These are phyloP conservation scores for Podospora appendiculata DNA, from an alignment of 495 filamentous ascomycete species.

Conservation along the genomic window DNA sequence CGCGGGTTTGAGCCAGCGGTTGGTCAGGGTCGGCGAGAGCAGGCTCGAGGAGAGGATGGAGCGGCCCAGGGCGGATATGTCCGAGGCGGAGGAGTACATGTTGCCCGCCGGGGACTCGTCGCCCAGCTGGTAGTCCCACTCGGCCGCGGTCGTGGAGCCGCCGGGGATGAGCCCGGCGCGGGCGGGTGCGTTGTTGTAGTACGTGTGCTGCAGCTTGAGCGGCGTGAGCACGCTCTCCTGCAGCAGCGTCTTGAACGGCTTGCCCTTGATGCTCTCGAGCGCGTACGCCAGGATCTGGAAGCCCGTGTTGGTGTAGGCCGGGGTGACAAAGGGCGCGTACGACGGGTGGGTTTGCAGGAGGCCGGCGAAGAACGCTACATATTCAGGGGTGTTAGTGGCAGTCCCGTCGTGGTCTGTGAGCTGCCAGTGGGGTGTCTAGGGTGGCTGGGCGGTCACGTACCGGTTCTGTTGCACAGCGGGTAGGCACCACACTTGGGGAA, in stretches of 20 bases:
- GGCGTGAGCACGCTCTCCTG: slow-evolving; percentile 36
- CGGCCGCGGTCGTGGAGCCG: slow-evolving; percentile 6
- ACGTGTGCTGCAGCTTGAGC: slow-evolving; percentile 36
- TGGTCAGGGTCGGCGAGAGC: slow-evolving; percentile 34
- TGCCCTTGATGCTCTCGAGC: slow-evolving; percentile 46
- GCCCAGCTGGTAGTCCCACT: slow-evolving; percentile 32
- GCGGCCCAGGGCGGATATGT: slow-evolving; percentile 46
- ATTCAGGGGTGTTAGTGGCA: neutral
- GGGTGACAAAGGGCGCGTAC: slow-evolving; percentile 38
- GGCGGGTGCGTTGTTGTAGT: slow-evolving; percentile 23
- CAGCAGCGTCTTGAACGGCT: slow-evolving; percentile 35
- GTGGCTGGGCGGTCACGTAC: slow-evolving; percentile 13
- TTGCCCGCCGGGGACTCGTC: slow-evolving; percentile 44
- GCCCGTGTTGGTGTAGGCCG: slow-evolving; percentile 51
- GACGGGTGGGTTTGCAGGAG: slow-evolving; percentile 39
- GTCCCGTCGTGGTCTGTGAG: neutral
- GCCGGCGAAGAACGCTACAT: slow-evolving; percentile 47
- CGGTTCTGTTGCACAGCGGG: slow-evolving; percentile 26
- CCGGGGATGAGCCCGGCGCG: slow-evolving; percentile 27
- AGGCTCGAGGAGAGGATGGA: slow-evolving; percentile 46
- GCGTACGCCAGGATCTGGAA: slow-evolving; percentile 47
- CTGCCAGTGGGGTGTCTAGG: neutral
- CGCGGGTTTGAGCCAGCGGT: slow-evolving; percentile 51
- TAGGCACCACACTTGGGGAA: slow-evolving; percentile 30
- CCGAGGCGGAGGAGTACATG: slow-evolving; percentile 45